Evolutionary conservation across 495 filamentous ascomycete genomes (phyloP).

Genomic region (Astrothelium macrocarpum): DNA sequence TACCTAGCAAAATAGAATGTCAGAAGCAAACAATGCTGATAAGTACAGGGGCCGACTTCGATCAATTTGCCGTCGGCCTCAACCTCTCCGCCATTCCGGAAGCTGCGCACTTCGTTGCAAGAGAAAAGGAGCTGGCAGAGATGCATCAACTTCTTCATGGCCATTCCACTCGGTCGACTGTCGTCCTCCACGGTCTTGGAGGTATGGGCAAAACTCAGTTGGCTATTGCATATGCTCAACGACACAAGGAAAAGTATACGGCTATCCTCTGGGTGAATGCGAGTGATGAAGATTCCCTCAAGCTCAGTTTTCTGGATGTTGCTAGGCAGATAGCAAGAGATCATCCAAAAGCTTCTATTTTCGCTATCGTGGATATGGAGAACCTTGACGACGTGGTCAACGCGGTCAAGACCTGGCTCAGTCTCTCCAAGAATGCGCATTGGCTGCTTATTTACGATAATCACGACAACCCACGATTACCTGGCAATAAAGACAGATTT

Average conservation of each 20-base stretch:
- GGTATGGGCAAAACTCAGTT: conserved; percentile 30
- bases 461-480: conserved; percentile 24
- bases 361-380: conserved; percentile 4
- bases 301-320: conserved; percentile 18
- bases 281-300: conserved; percentile 16
- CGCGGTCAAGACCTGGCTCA: conserved; percentile 31
- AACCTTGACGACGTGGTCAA: conserved; percentile 16
- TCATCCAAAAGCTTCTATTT: background rate
- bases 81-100: conserved; percentile 14
- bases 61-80: conserved; percentile 12
- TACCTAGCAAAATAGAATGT: background rate
- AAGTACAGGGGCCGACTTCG: conserved; percentile 13
- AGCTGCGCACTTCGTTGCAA: conserved; percentile 18
- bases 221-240: conserved; percentile 21
- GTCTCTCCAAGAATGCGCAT: conserved; percentile 25
- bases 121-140: conserved; percentile 15
- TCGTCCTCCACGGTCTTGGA: conserved; percentile 8
- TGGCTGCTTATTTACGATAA: conserved; percentile 40
- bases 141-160: conserved; percentile 15
- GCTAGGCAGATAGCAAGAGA: conserved; percentile 16
- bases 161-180: conserved; percentile 3
- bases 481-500: conserved; percentile 13
- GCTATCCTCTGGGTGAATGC: conserved; percentile 24
- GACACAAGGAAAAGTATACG: conserved; percentile 14
- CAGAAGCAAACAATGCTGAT: conserved; percentile 10